These are phyloP conservation scores for Serendipita indica DNA, from an alignment of 768 basidiomycete species.

Conservation along the genomic window DNA sequence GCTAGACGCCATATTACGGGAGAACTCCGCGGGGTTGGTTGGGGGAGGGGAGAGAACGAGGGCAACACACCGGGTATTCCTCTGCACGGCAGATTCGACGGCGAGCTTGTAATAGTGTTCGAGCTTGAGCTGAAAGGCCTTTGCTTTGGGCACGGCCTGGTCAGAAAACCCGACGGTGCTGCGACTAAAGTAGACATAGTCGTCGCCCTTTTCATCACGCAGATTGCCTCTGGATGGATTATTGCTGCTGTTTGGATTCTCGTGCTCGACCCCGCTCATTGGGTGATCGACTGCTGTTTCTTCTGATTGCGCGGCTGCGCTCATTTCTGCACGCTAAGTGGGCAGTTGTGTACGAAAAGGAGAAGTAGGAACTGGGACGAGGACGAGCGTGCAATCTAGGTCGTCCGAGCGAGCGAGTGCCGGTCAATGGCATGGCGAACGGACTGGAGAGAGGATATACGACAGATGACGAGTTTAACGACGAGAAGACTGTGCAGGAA, in stretches of 20 bases:
- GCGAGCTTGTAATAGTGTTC: slow-evolving; percentile 96
- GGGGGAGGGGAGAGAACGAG: not conserved
- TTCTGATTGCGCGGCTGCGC: not conserved
- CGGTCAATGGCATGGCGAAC: too few species aligned
- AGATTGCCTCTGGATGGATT: not conserved
- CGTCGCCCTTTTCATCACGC: slow-evolving; percentile 20
- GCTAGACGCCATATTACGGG: too few species aligned
- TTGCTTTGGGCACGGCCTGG: slow-evolving; percentile 67
- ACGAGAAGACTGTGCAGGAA: too few species aligned
- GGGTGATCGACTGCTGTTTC: not conserved
- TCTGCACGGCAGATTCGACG: slow-evolving; percentile 86
- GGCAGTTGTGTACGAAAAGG: too few species aligned
- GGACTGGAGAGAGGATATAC: too few species aligned
- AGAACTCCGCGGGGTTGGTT: not conserved
- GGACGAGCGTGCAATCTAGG: too few species aligned
- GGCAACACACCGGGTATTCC: slow-evolving; percentile 64
- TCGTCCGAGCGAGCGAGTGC: too few species aligned
- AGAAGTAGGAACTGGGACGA: too few species aligned
- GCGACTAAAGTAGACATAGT: slow-evolving; percentile 93
- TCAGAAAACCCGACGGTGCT: slow-evolving; percentile 63
- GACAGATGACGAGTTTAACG: too few species aligned
- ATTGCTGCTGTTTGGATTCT: not conserved
- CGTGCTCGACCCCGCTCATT: slow-evolving; percentile 4
- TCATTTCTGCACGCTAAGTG: too few species aligned
- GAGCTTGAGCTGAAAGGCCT: slow-evolving; percentile 83